Percentiles rank a stretch among this genome's conserved stretches.
These are phyloP conservation scores for Cetradonia linearis DNA, from an alignment of 495 filamentous ascomycete species.

Conservation along the genomic window DNA sequence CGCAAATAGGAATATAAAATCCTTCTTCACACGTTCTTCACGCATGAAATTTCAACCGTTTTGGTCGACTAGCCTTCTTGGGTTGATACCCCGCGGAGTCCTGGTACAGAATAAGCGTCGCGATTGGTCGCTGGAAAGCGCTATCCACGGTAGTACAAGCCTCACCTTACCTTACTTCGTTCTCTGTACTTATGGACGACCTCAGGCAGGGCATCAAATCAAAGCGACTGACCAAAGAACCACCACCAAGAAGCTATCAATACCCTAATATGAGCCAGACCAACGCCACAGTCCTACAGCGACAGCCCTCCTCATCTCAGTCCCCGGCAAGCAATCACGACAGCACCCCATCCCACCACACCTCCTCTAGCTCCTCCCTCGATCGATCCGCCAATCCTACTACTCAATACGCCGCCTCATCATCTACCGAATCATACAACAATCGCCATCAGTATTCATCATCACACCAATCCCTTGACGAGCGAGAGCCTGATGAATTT, in stretches of 20 bases:
- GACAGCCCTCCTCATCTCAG: slow-evolving; percentile 58
- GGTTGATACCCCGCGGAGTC: slow-evolving; percentile 1
- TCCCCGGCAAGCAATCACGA: slow-evolving; percentile 37
- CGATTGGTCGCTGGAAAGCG: slow-evolving; percentile 4
- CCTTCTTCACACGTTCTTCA: background rate
- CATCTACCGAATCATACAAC: slow-evolving; percentile 32
- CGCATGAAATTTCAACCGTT: background rate
- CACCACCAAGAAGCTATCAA: slow-evolving; percentile 17
- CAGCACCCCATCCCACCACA: slow-evolving; percentile 40
- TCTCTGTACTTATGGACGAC: slow-evolving; percentile 16
- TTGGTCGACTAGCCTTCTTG: background rate
- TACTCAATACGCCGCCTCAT: slow-evolving; percentile 30
- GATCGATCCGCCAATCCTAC: slow-evolving; percentile 41
- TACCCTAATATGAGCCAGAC: slow-evolving; percentile 32
- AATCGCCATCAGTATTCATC: slow-evolving; percentile 26
- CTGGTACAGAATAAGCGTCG: slow-evolving; percentile 8
- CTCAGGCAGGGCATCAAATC: slow-evolving; percentile 14
- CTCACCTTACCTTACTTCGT: slow-evolving; percentile 4
- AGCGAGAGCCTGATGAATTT: slow-evolving; percentile 59
- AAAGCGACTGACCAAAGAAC: slow-evolving; percentile 24
- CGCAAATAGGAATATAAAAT: background rate
- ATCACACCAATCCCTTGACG: slow-evolving; percentile 42
- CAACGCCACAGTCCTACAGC: slow-evolving; percentile 45
- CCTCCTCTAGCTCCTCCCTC: slow-evolving; percentile 41
- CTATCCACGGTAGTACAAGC: slow-evolving; percentile 1